Evolutionary conservation across 345 rosid species (phyloP).

Genomic region (Populus nigra): DNA sequence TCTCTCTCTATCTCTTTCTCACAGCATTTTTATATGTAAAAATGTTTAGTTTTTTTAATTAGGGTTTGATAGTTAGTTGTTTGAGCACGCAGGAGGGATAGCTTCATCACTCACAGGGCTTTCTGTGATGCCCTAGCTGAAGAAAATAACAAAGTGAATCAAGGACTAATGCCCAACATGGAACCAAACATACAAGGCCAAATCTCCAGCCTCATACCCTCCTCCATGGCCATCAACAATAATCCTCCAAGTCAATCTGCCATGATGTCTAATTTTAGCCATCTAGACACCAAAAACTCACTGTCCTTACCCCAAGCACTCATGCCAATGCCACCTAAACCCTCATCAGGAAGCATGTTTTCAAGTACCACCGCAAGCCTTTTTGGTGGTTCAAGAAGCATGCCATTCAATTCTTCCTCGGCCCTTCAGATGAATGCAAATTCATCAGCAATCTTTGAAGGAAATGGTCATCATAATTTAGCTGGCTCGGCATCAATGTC

Average conservation of each 20-base stretch:
- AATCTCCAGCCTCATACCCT: conserved; percentile 16
- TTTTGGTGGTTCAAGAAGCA: conserved; percentile 7
- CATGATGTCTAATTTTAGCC: conserved; percentile 16
- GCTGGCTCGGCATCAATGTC: conserved; percentile 38
- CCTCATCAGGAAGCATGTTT: conserved; percentile 21
- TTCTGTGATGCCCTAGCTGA: conserved; percentile 63
- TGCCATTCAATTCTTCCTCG: conserved; percentile 12
- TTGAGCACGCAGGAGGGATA: conserved; percentile 53
- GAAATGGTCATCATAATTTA: conserved; percentile 5
- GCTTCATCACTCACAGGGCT: conserved; percentile 66
- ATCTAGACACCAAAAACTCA: conserved; percentile 13
- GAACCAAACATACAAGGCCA: conserved; percentile 20
- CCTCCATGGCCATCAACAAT: conserved; percentile 19
- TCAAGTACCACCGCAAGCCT: conserved; percentile 9
- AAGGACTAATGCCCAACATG: conserved; percentile 10
- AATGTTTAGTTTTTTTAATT: neutral
- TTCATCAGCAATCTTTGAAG: conserved; percentile 22
- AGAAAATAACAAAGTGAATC: conserved; percentile 35
- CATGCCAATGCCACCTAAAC: conserved; percentile 16
- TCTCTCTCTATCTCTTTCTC: neutral
- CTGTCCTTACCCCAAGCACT: conserved; percentile 18
- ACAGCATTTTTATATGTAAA: neutral
- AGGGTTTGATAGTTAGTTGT: neutral
- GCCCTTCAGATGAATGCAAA: conserved; percentile 28
- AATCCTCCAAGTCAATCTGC: conserved; percentile 12